Evolutionary conservation across 805 yeast species (phyloP), one percentile per base, ranked within the genome.

Genomic region (Candida easanensis): DNA sequence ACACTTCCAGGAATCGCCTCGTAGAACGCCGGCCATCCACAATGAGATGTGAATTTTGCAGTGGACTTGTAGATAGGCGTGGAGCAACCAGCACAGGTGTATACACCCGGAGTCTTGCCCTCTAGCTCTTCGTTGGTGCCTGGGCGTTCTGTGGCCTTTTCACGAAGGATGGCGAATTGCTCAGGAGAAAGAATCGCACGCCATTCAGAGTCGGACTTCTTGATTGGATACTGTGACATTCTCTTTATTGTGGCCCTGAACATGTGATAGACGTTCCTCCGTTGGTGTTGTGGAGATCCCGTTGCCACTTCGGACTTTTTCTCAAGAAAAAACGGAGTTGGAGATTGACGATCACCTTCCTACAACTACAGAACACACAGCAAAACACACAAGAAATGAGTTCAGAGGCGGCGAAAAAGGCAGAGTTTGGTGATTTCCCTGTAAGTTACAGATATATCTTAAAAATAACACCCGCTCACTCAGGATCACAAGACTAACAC

Each of bases 21-120:
- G 63, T 83, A 91, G 64, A 93, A 93, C 0, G 97, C 90, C 1
- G 99, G 99, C 99, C 99, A 93, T 3, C 99, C 99, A 64, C 99
- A 93, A 41, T 88, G 88, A 11, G 96, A 79, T 45, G 84, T 82
- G 56, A 93, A 93, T 63, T 93, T 91, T 4, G 96, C 76, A 25
- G 74, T 69, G 22, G 96, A 81, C 47, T 75, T 74, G 64, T 93
- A 93, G 23, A 93, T 66, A 11, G 97, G 96, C 34, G 76, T 69
- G 39, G 72, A 73, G 65, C 99, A 93, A 5, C 84, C 98, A 0
- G 85, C 97, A 67, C 99, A 93, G 36, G 69, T 67, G 63, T 89
- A 93, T 2, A 77, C 67, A 1, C 97, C 98, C 2, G 51, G 52
- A 5, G 66, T 61, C 30, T 70, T 66, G 40, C 77, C 73, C 18